phyloP scores from a whole-genome alignment of 2,329 filamentous ascomycete genomes.

The Trichoderma sp. region DNA sequence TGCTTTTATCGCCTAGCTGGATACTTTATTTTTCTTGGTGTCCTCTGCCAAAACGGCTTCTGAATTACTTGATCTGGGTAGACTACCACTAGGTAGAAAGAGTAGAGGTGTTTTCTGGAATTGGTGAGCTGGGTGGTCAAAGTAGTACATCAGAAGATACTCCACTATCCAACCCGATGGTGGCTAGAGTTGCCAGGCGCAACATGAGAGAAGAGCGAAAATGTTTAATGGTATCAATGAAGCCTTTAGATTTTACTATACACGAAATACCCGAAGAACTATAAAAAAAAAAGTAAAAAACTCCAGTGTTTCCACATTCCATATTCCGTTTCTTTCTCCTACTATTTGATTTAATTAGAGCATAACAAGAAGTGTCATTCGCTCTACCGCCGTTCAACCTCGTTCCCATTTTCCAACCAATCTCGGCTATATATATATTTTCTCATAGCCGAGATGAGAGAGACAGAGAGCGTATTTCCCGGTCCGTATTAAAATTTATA shows the following conservation, averaged over 20 bases:
- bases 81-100: neutral
- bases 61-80: neutral
- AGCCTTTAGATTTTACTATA: conserved; percentile 9
- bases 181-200: neutral
- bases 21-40: neutral
- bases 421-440: neutral
- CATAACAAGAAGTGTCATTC: conserved; percentile 2
- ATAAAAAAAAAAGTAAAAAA: neutral
- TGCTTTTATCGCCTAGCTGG: neutral
- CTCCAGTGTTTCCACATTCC: neutral
- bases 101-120: neutral
- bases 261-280: neutral
- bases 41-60: neutral
- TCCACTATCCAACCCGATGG: neutral
- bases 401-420: neutral
- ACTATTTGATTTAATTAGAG: neutral
- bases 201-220: neutral
- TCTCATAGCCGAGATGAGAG: neutral
- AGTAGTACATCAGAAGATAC: neutral
- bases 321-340: neutral
- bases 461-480: neutral
- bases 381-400: conserved; percentile 7
- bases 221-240: neutral
- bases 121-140: neutral
- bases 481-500: conserved; percentile 41